Evolutionary conservation across 192 early-diverging fungal genomes (phyloP).

Genomic region (Mortierella hygrophila): DNA sequence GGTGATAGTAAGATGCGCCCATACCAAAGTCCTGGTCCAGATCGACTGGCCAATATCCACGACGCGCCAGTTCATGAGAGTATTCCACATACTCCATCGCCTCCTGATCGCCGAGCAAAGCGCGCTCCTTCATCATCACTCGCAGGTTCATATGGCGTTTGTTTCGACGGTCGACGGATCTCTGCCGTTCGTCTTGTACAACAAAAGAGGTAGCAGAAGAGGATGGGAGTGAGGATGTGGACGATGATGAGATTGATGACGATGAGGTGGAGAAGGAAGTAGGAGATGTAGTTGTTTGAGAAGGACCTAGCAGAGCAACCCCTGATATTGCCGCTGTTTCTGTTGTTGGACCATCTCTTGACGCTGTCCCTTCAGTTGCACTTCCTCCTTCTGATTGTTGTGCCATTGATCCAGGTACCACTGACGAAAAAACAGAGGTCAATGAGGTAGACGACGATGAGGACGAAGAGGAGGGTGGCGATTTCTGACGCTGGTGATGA

Average conservation of each 20-base stretch:
- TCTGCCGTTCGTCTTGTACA: background rate
- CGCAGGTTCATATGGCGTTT: background rate
- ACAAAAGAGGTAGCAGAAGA: background rate
- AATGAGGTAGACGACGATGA: conserved; percentile 7
- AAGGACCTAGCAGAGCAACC: background rate
- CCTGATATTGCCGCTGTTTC: background rate
- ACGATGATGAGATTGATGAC: background rate
- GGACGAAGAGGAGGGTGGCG: background rate
- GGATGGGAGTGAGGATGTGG: background rate
- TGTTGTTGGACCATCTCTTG: background rate
- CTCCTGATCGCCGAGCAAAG: background rate
- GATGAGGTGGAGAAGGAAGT: background rate
- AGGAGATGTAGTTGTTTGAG: background rate
- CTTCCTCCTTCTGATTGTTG: background rate
- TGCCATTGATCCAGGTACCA: background rate
- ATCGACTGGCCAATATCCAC: background rate
- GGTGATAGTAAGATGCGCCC: background rate
- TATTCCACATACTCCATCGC: background rate
- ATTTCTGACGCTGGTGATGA: background rate
- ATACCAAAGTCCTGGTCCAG: background rate
- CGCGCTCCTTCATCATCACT: background rate
- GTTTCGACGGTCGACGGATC: background rate
- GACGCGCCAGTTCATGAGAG: background rate
- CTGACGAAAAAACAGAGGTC: background rate
- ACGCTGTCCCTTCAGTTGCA: background rate